phyloP scores from a whole-genome alignment of 257 asterid species.

The Penstemon barbatus region DNA sequence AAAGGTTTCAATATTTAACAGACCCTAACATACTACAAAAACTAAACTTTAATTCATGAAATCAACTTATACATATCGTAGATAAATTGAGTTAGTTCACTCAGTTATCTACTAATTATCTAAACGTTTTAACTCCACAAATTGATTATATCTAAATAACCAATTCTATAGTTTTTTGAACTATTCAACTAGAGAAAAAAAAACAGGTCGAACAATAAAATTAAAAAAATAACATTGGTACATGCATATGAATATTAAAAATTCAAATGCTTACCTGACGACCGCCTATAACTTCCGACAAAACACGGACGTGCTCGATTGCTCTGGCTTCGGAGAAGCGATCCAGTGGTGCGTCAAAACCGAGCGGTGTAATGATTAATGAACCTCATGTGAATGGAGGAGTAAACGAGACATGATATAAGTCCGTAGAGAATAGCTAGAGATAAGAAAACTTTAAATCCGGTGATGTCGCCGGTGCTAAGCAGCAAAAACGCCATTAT shows the following conservation, averaged over 20 bases:
- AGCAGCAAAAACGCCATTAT: constrained; percentile 55
- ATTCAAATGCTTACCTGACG: constrained; percentile 66
- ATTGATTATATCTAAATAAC: neutral
- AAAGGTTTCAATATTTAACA: neutral
- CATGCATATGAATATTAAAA: constrained; percentile 20
- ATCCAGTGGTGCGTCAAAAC: constrained; percentile 73
- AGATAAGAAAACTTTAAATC: constrained; percentile 59
- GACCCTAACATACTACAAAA: too few species aligned
- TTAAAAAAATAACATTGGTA: neutral
- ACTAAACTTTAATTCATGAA: neutral
- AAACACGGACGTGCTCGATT: constrained; percentile 84
- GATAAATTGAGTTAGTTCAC: constrained; percentile 11
- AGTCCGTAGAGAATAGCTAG: constrained; percentile 57
- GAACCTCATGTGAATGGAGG: constrained; percentile 69
- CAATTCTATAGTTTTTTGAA: neutral
- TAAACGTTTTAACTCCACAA: too few species aligned
- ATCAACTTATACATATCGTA: constrained; percentile 4
- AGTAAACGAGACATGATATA: constrained; percentile 49
- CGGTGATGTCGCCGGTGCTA: constrained; percentile 65
- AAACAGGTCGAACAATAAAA: neutral
- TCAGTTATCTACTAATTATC: neutral
- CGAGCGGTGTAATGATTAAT: constrained; percentile 83
- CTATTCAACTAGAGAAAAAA: constrained; percentile 8
- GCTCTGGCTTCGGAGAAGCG: constrained; percentile 96
- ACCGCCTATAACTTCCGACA: constrained; percentile 83